Evolutionary conservation across 2,329 filamentous ascomycete genomes (phyloP).

Genomic region (Xylaria sp.): DNA sequence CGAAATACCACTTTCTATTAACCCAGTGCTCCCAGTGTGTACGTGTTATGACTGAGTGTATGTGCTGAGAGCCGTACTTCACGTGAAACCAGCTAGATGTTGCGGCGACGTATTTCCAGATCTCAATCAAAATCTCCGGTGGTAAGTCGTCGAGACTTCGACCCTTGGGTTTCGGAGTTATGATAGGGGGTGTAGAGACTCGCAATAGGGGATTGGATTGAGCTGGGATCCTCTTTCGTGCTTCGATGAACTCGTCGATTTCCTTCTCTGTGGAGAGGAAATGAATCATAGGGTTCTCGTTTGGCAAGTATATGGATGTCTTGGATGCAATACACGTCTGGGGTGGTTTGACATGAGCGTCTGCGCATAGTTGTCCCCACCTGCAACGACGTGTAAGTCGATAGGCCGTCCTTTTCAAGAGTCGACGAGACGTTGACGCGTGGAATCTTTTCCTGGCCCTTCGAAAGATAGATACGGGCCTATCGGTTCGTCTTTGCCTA

Average conservation of each 20-base stretch:
- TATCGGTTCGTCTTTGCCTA: background rate
- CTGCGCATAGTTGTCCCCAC: background rate
- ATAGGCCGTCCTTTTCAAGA: background rate
- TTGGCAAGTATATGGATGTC: background rate
- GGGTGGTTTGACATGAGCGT: background rate
- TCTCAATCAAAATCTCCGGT: conserved; percentile 2
- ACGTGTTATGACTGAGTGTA: background rate
- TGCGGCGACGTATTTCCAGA: conserved; percentile 19
- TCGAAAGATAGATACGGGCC: background rate
- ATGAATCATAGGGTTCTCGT: background rate
- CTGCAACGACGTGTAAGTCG: background rate
- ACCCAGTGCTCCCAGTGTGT: conserved; percentile 7
- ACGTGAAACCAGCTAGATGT: conserved; percentile 11
- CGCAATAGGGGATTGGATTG: too few relatives aligned
- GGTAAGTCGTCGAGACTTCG: conserved; percentile 11
- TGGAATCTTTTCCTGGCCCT: background rate
- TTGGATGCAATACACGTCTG: background rate
- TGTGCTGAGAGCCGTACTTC: background rate
- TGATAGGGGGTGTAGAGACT: background rate
- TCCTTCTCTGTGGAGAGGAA: background rate
- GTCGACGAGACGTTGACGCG: background rate
- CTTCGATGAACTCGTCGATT: background rate
- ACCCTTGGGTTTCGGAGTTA: background rate
- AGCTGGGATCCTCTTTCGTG: background rate
- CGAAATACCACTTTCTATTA: conserved; percentile 12